Base-by-base conservation (phyloP, 305 asterid genomes). In the Striga hermonthica region DNA sequence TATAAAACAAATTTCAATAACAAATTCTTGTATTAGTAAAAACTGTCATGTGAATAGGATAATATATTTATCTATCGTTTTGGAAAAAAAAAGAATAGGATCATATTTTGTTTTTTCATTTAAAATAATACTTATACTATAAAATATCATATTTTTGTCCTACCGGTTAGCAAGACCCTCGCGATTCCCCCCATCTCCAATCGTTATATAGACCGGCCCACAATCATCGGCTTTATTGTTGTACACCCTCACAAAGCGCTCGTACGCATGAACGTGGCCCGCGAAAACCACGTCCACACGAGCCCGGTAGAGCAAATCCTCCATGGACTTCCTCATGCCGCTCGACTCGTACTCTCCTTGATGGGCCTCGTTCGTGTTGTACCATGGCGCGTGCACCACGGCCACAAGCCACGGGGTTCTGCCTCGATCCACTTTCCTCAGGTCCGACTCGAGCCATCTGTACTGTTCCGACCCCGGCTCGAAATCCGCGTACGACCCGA, bases 261-360 rank as follows among this genome's bases (percentile, higher is more conserved):
- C 97, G 8, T 90, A 88, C 28, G 97, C 96, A 72, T 90, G 96
- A 13, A 90, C 96, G 48, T 90, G 97, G 0, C 97, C 97, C 0
- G 95, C 82, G 47, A 87, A 83, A 6, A 87, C 80, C 3, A 62
- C 70, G 22, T 90, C 96, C 2, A 90, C 96, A 1, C 84, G 73
- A 34, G 97, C 93, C 0, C 45, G 7, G 36, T 83, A 83, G 1
- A 90, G 72, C 78, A 90, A 62, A 16, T 84, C 86, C 76, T 90
- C 96, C 90, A 90, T 79, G 4, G 79, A 72, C 15, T 38, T 65
- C 74, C 78, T 90, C 97, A 90, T 90, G 16, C 76, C 73, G 4
- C 9, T 34, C 0, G 76, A 74, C 74, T 83, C 97, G 0, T 57
- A 1, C 66, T 90, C 97, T 4, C 86, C 91, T 28, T 82, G 87